phyloP scores from a whole-genome alignment of 192 early-diverging fungal species.

The Phycomyces blakesleeanus region DNA sequence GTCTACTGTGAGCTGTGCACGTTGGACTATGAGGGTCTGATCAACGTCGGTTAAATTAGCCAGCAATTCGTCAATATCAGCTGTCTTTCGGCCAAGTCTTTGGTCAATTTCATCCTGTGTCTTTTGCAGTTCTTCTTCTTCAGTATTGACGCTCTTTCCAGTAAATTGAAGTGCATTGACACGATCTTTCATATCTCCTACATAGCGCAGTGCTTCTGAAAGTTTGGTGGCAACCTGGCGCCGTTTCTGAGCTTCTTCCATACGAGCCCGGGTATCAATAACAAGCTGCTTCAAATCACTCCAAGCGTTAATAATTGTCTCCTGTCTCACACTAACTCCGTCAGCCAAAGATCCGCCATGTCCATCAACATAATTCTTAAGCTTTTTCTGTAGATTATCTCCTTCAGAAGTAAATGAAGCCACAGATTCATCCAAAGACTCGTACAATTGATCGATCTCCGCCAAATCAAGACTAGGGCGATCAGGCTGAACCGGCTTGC shows the following conservation, averaged over 20 bases:
- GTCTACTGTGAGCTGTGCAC: constrained; percentile 11
- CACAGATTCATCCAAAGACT: not conserved
- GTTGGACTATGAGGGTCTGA: constrained; percentile 17
- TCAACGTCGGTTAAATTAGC: not conserved
- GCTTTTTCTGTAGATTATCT: not conserved
- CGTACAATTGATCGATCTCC: not conserved
- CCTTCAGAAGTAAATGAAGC: not conserved
- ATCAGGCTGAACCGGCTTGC: not conserved
- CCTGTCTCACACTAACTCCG: not conserved
- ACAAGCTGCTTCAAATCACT: constrained; percentile 23
- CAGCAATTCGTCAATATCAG: constrained; percentile 10
- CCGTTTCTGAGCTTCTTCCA: constrained; percentile 13
- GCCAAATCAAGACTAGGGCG: not conserved
- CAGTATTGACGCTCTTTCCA: constrained; percentile 10
- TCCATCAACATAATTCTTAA: not conserved
- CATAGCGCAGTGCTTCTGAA: constrained; percentile 17
- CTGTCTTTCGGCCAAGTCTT: constrained; percentile 4
- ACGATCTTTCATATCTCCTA: constrained; percentile 17
- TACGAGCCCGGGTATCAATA: constrained; percentile 5
- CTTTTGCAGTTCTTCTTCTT: constrained; percentile 21
- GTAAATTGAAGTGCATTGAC: constrained; percentile 20
- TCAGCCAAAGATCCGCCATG: not conserved
- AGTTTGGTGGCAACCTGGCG: constrained; percentile 11
- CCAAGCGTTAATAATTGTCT: constrained; percentile 23
- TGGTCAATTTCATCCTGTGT: constrained; percentile 6